Base-by-base conservation (phyloP, 306 rosid species). In the Dalbergia oliveri region DNA sequence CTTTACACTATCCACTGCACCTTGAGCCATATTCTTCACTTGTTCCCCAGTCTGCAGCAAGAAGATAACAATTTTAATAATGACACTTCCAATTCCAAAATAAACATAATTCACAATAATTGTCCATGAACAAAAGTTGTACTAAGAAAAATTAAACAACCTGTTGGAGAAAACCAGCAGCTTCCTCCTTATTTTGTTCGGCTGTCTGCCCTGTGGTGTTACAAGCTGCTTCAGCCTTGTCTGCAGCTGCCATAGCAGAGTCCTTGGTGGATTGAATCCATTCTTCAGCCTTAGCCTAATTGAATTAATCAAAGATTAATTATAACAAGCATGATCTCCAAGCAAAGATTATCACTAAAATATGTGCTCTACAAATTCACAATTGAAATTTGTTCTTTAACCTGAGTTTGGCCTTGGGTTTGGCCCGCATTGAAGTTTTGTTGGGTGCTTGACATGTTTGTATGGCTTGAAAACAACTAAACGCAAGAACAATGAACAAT, bases 21-120 rank as follows among this genome's bases (percentile, higher is more conserved):
- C 89, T 18, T 89, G 93, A 80, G 93, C 90, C 90, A 89, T 86
- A 82, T 12, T 82, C 85, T 39, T 89, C 88, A 88, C 73, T 68
- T 87, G 90, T 49, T 87, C 93, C 68, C 89, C 91, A 11, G 90
- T 89, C 96, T 91, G 73, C 63, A 70, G 23, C 74, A 84, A 56
- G 0, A 69, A 54, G 2, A 69, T 43, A 5, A 45, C 45, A 35
- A 21, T 66, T n/a, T 62, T 15, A 72, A 43, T 13, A 26, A 41
- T 16, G 9, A 67, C 66, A 53, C 12, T 47, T 9, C 19, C 26
- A 18, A 21, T 21, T 11, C 14, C 45, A 57, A 58, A 69, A 13
- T 43, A 21, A 21, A 21, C 23, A 21, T 21, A 21, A 1, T 21
- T 21, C 23, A 21, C 0, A 21, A 21, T 21, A 50, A 6, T 53